These are phyloP conservation scores for Saccharomycopsis sp. DNA, from an alignment of 805 yeast genomes.

Conservation along the genomic window DNA sequence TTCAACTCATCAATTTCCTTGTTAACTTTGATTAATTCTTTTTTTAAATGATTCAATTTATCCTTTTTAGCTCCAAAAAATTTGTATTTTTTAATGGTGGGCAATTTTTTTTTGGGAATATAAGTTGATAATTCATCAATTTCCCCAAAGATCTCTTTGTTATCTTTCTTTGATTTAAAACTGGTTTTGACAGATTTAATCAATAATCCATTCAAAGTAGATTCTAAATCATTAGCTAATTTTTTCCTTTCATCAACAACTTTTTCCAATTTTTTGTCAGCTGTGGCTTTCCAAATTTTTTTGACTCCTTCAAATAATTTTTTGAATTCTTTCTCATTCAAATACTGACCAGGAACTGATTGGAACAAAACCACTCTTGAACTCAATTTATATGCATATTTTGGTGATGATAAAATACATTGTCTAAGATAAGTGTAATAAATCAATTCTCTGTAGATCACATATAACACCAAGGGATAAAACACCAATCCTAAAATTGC, in stretches of 20 bases:
- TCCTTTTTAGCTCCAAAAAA: slow-evolving; percentile 53
- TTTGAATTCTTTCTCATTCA: slow-evolving; percentile 62
- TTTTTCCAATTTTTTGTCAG: slow-evolving; percentile 38
- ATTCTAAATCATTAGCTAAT: slow-evolving; percentile 55
- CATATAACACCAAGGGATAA: slow-evolving; percentile 58
- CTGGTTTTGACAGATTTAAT: slow-evolving; percentile 52
- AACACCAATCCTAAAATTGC: slow-evolving; percentile 72
- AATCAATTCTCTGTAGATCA: slow-evolving; percentile 73
- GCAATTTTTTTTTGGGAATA: slow-evolving; percentile 59
- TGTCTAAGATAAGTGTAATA: slow-evolving; percentile 69
- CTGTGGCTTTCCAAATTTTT: slow-evolving; percentile 69
- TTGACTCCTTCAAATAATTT: slow-evolving; percentile 77
- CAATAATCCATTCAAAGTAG: slow-evolving; percentile 48
- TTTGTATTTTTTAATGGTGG: slow-evolving; percentile 36
- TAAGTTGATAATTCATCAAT: slow-evolving; percentile 40
- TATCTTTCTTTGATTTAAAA: slow-evolving; percentile 49
- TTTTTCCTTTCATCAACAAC: slow-evolving; percentile 49
- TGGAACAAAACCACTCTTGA: slow-evolving; percentile 80
- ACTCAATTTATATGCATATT: slow-evolving; percentile 60
- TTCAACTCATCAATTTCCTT: slow-evolving; percentile 48
- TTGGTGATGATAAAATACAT: slow-evolving; percentile 72
- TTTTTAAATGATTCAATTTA: slow-evolving; percentile 45
- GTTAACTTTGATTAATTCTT: slow-evolving; percentile 44
- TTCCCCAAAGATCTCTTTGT: slow-evolving; percentile 49
- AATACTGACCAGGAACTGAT: slow-evolving; percentile 64